A percentile compares a stretch with the other conserved stretches of the same genome.
phyloP scores from a whole-genome alignment of 2,329 filamentous ascomycete species.

The Beauveria rudraprayagi region DNA sequence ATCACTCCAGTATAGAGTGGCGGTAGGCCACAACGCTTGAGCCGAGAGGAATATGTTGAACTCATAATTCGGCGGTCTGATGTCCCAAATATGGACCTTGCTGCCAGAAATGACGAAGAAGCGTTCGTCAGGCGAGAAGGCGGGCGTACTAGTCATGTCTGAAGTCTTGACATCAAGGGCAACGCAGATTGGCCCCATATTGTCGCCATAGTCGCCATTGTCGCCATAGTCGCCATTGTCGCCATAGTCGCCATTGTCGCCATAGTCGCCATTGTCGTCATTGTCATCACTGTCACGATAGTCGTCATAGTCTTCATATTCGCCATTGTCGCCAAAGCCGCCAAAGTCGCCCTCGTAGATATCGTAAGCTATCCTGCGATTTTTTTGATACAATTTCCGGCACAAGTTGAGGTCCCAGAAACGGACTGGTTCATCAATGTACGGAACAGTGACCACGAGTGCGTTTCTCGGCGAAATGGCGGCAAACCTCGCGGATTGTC shows the following conservation, averaged over 20 bases:
- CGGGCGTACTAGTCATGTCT: background rate
- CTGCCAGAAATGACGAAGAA: background rate
- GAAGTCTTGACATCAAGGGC: background rate
- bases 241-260: too few species aligned
- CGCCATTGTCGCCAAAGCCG: too few species aligned
- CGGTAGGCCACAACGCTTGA: background rate
- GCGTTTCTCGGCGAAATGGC: background rate
- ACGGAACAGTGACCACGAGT: background rate
- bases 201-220: too few species aligned
- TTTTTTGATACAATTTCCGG: background rate
- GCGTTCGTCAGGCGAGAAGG: background rate
- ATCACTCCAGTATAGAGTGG: background rate
- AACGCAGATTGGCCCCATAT: background rate
- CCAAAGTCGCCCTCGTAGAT: too few species aligned
- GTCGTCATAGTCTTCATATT: too few species aligned
- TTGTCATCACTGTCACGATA: too few species aligned
- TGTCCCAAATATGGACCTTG: background rate
- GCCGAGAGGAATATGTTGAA: background rate
- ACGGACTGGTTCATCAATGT: background rate
- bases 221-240: too few species aligned
- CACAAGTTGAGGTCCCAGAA: background rate
- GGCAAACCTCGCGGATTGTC: background rate
- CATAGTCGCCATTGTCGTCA: background rate
- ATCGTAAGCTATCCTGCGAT: too few species aligned
- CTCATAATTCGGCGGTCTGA: background rate